Base-by-base conservation (phyloP, 352 stramenopile genomes). In the Phytophthora idaei region DNA sequence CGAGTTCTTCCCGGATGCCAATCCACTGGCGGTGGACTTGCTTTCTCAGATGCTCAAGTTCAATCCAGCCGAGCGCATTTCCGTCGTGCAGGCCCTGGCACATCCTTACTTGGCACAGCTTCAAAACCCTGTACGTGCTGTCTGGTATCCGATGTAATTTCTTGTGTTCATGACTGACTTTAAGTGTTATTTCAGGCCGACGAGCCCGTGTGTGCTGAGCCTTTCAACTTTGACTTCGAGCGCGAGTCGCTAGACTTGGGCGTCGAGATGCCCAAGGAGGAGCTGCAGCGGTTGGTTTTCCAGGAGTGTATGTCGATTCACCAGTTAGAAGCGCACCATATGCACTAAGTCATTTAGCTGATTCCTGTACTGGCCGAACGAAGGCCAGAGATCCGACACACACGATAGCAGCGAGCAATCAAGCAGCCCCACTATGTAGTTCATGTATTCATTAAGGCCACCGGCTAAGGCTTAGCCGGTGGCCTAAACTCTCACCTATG, bases 61-160 rank as follows among this genome's bases (percentile, higher is more conserved):
- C 56, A 97, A 98, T 69, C 95, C 95, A 0, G 72, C 81, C n/a
- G 90, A 98, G 67, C 89, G 95, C n/a, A 97, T 98, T 73, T 97
- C 87, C 2, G 92, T 98, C 34, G 74, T 89, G 9, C 89, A 98
- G 54, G 95, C 95, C 12, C 77, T 99, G 8, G 77, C 76, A 60
- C 93, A 98, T 75, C 89, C 90, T 60, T 97, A 97, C 67, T 59
- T 97, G 63, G 78, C 74, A 5, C 89, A 97, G 42, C 85, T 98
- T 45, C 94, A 98, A 76, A 96, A 98, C 44, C 78, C 85, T 4
- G 90, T 97, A 74, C 57, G 78, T 41, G 12, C 17, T 58, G 36
- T 31, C 8, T 52, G 44, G 6, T 47, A 62, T 2, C 36, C 8
- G 3, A 29, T 42, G 12, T 21, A 49, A 31, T 36, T 21, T 44